These are phyloP conservation scores for Tylopilus sp. DNA, from an alignment of 1,284 basidiomycete genomes.

Conservation along the genomic window DNA sequence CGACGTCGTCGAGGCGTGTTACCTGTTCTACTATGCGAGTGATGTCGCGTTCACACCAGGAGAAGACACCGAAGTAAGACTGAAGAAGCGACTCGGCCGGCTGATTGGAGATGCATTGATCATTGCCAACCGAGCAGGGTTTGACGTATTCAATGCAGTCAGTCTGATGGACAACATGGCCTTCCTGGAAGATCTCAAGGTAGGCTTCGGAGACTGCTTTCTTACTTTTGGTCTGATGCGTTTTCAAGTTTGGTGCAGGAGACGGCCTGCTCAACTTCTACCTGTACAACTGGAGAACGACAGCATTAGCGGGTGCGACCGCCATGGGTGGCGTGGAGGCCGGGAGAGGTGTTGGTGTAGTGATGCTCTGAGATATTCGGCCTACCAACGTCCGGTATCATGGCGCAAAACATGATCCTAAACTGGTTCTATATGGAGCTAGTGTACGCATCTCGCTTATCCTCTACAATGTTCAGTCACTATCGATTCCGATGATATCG, in stretches of 20 bases:
- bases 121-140: constrained; percentile 77
- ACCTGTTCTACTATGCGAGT: constrained; percentile 90
- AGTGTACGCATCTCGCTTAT: constrained; percentile 7
- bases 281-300: constrained; percentile 91
- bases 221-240: constrained; percentile 4
- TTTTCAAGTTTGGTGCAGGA: constrained; percentile 77
- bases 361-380: constrained; percentile 59
- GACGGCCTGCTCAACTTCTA: constrained; percentile 91
- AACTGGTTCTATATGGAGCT: constrained; percentile 8
- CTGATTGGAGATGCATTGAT: constrained; percentile 79
- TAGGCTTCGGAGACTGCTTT: constrained; percentile 33
- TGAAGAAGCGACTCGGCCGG: constrained; percentile 70
- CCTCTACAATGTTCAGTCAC: constrained; percentile 44
- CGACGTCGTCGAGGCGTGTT: constrained; percentile 78
- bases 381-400: not conserved
- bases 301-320: constrained; percentile 66
- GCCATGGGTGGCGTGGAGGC: constrained; percentile 47
- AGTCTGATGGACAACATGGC: constrained; percentile 92
- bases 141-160: constrained; percentile 96
- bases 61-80: constrained; percentile 53
- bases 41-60: constrained; percentile 57
- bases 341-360: constrained; percentile 75
- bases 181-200: constrained; percentile 82
- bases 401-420: too few relatives aligned
- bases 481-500: constrained; percentile 71